Evolutionary conservation across 257 asterid species (phyloP), one percentile per base, ranked within the genome.

Genomic region (Plantago ovata): DNA sequence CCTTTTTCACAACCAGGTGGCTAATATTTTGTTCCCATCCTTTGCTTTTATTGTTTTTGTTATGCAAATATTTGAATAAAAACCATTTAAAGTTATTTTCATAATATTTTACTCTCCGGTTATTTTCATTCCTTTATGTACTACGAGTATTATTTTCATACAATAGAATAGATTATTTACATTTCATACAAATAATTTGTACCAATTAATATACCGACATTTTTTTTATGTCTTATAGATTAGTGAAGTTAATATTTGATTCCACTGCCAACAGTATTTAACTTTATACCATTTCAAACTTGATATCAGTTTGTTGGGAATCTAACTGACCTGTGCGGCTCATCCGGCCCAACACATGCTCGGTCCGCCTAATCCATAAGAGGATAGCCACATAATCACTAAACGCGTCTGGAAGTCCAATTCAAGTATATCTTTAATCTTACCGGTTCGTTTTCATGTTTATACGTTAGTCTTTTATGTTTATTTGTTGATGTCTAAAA

Each of bases 1-100:
- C 22, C 64, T 58, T 72, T 67, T 67, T n/a, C n/a, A n/a, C n/a
- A 10, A 38, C 55, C 39, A 28, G 36, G 36, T 28, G 36, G 36
- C 4, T 28, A 28, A 28, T 28, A 6, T 28, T 28, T 28, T 4
- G 4, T 28, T 28, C 7, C 7, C 36, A 28, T 28, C 36, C 36
- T 28, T 28, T 28, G 7, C 36, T 28, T 28, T 33, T 56, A 14
- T 36, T 39, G 18, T 33, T 20, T 15, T 39, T 41, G 55, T 61
- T 33, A 21, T 28, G 4, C 36, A 28, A 4, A 28, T 28, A 28
- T 28, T 28, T 28, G 7, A 28, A 28, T 28, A 28, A 28, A 3
- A 28, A 6, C n/a, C n/a, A n/a, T 28, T 28, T 6, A 28, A 28
- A 3, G 4, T 28, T 28, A 20, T 13, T 42, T 38, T 13, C 11